These are phyloP conservation scores for carrot (Daucus carota) DNA, from an alignment of 129 eudicot genomes.

Conservation along the genomic window DH1_v3.0 NC_030382.2:40300501-40301000, in stretches of 20 bases:
- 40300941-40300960: not conserved
- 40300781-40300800: not conserved
- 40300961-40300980: not conserved
- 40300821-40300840: not conserved
- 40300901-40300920: not conserved
- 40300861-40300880: not conserved
- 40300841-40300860: not conserved
- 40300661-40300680: not conserved
- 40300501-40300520: constrained; percentile 11
- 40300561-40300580: constrained; percentile 85
- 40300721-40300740: not conserved
- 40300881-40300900: no score
- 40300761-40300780: not conserved
- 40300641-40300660: not conserved
- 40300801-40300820: not conserved
- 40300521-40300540: constrained; percentile 36
- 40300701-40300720: not conserved
- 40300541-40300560: constrained; percentile 56
- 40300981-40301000: not conserved
- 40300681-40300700: not conserved
- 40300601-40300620: constrained; percentile 69
- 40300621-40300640: not conserved
- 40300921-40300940: not conserved
- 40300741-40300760: not conserved
- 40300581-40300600: constrained; percentile 95